Base-by-base conservation (phyloP, 345 rosid genomes). In the Pistacia atlantica region DNA sequence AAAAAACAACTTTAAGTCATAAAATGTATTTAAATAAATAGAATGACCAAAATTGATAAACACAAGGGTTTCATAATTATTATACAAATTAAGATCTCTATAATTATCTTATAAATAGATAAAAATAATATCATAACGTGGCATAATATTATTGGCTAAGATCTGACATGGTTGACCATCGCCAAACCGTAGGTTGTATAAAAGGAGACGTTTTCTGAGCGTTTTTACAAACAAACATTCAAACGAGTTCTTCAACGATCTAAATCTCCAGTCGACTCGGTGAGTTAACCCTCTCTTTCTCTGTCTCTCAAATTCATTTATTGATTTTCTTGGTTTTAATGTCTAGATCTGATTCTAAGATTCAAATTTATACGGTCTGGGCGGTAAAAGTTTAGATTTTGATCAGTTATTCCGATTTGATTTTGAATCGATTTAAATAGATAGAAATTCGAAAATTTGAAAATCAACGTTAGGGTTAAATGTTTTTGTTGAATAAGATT, bases 301-400 rank as follows among this genome's bases (percentile, higher is more conserved):
- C 42, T 69, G 4, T 33, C 6, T 54, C 28, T 20, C 10, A 5
- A 4, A 25, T 25, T 67, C 18, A 5, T 11, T 12, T n/a, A 5
- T 1, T 14, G 4, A n/a, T 16, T n/a, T 37, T 17, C 45, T 8
- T 65, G n/a, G 6, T 28, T 68, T 61, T 49, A 61, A 2, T 28
- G 18, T 73, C 67, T 54, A 62, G 69, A 73, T 73, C 76, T 48
- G 57, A 9, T 71, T 14, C 35, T 2, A 8, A 45, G 4, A 11
- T 56, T 42, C 9, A 42, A 42, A 42, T 42, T 7, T 7, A 8
- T 42, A 42, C 46, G 1, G 46, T 42, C 46, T 42, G 8, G 46
- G 13, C 14, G 57, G 5, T 52, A 28, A 61, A 38, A 37, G 38
- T 57, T 7, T 57, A 6, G 64, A n/a, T 58, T 28, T 57, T 12